These are phyloP conservation scores for Neurospora sp. DNA, from an alignment of 495 filamentous ascomycete genomes.

Conservation along the genomic window DNA sequence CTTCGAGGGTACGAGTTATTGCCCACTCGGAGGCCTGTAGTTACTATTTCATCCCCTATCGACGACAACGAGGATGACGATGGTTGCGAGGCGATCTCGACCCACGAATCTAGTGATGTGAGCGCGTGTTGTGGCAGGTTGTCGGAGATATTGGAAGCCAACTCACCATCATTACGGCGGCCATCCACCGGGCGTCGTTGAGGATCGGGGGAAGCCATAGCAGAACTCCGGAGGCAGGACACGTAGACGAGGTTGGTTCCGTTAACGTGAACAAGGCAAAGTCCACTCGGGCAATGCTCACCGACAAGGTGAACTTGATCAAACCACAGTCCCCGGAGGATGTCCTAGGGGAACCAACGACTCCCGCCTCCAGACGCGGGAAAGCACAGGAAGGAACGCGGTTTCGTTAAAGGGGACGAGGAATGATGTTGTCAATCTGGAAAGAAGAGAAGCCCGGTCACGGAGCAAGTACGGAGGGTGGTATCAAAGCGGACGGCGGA, in stretches of 20 bases:
- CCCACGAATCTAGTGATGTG: constrained; percentile 78
- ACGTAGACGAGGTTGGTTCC: background rate
- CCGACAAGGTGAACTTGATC: background rate
- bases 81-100: constrained; percentile 87
- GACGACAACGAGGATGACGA: constrained; percentile 87
- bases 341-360: background rate
- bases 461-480: background rate
- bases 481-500: background rate
- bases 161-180: constrained; percentile 28
- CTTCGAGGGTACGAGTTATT: constrained; percentile 39
- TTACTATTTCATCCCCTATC: constrained; percentile 77
- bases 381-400: background rate
- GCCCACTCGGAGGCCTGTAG: constrained; percentile 70
- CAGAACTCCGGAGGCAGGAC: background rate
- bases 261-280: background rate
- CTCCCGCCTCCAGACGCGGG: background rate
- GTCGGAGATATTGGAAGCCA: background rate
- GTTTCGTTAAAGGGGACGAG: background rate
- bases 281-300: background rate
- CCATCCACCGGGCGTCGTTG: constrained; percentile 7
- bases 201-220: constrained; percentile 14
- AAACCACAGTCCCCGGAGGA: background rate
- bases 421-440: background rate
- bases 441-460: background rate
- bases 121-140: constrained; percentile 6